Base-by-base conservation (phyloP, 306 rosid genomes). In the Quillaja saponaria region DNA sequence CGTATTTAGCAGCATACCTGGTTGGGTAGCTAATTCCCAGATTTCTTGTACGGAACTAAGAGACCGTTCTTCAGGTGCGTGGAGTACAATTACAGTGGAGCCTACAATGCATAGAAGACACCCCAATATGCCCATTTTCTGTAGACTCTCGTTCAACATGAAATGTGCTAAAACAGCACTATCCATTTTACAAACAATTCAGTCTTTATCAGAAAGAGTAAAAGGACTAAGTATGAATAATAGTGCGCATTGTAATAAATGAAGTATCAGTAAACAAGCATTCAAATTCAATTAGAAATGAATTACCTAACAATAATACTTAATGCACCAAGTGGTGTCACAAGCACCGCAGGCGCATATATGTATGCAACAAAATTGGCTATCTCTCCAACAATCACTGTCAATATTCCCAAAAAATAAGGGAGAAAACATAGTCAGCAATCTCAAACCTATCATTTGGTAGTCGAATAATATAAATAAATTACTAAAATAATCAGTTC, bases 101-200 rank as follows among this genome's bases (percentile, higher is more conserved):
- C 96, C 96, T 15, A 84, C 85, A 0, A 90, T 78, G 67, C 96
- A 90, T n/a, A 90, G 53, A 78, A 90, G 76, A 77, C 96, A 90
- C 55, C 96, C 96, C 47, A 90, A 72, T 71, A 90, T 77, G 67
- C 95, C 96, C 91, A 86, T 82, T 78, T 76, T 90, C 84, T 72
- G 87, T 67, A 90, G 85, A 74, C 76, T 84, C 80, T 90, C 96
- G 61, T 78, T 83, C 71, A 90, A 77, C 77, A 90, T 52, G 75
- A 86, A 82, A 84, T 90, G 95, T 8, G 96, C 96, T 69, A 90
- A 74, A 11, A 90, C 87, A 71, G 95, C 91, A 78, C 96, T 90
- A 64, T 42, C 57, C 80, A 69, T 58, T 44, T 34, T 55, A 63
- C 77, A 33, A 17, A 69, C 25, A 63, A 39, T 8, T 21, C 38